phyloP scores from a whole-genome alignment of 1,284 basidiomycete species.

The Neotropicomus parvogracilis region DNA sequence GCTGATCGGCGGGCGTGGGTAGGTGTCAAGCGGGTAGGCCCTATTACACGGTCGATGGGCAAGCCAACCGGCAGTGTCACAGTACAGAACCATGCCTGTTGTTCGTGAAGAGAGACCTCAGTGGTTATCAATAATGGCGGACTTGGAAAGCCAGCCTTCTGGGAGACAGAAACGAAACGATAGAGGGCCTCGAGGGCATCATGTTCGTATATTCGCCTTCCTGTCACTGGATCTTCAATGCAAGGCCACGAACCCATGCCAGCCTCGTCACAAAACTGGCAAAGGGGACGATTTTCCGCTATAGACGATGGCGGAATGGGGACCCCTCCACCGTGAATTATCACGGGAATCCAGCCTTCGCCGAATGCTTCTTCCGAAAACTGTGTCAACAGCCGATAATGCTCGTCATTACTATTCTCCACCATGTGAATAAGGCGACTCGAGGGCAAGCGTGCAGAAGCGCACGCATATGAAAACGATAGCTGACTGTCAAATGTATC shows the following conservation, averaged over 20 bases:
- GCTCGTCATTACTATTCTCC: constrained; percentile 52
- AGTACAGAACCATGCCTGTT: constrained; percentile 42
- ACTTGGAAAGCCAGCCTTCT: constrained; percentile 13
- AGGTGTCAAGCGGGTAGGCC: constrained; percentile 44
- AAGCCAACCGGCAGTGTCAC: constrained; percentile 45
- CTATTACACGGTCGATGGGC: constrained; percentile 40
- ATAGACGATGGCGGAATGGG: constrained; percentile 46
- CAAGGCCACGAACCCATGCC: constrained; percentile 32
- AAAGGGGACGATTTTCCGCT: constrained; percentile 39
- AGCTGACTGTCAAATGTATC: constrained; percentile 59
- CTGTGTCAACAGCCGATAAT: constrained; percentile 47
- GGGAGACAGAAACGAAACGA: constrained; percentile 40
- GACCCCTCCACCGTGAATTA: constrained; percentile 39
- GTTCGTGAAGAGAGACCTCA: constrained; percentile 9
- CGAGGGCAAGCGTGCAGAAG: constrained; percentile 42
- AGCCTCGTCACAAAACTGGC: constrained; percentile 47
- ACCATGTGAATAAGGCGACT: constrained; percentile 62
- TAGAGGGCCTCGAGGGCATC: constrained; percentile 55
- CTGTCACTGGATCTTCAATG: constrained; percentile 52
- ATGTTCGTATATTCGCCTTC: constrained; percentile 50
- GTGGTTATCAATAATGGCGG: constrained; percentile 42
- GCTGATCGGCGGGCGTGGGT: constrained; percentile 55
- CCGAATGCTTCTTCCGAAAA: constrained; percentile 29
- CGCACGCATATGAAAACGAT: constrained; percentile 51
- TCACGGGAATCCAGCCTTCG: constrained; percentile 45